Evolutionary conservation across 1,284 basidiomycete species (phyloP).

Genomic region (Ustilago lituana): DNA sequence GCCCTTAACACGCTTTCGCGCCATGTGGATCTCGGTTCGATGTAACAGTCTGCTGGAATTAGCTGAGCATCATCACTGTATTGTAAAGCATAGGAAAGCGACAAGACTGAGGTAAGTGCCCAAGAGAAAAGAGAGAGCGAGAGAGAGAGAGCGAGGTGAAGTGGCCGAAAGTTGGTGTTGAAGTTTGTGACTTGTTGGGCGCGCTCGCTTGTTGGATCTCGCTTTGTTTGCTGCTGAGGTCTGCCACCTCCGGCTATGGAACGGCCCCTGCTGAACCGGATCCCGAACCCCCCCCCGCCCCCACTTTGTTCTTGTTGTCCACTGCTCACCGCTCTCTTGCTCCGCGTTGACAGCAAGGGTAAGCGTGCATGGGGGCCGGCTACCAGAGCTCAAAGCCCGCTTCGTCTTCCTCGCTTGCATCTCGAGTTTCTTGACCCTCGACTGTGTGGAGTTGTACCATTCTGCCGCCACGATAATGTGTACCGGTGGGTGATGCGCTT

Average conservation of each 20-base stretch:
- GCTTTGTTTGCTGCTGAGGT: background rate
- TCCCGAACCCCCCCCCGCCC: background rate
- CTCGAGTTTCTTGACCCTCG: background rate
- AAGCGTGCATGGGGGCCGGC: background rate
- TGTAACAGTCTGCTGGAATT: no score
- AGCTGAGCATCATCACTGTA: no score
- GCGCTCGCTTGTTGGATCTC: background rate
- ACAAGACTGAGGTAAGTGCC: conserved; percentile 1
- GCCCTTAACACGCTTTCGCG: background rate
- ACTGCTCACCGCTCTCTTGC: no score
- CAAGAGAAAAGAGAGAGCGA: no score
- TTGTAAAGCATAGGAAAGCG: no score
- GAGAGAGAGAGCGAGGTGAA: conserved; percentile 5
- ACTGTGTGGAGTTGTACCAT: no score
- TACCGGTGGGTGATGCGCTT: no score
- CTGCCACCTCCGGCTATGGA: background rate
- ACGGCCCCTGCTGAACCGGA: background rate
- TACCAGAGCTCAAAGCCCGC: background rate
- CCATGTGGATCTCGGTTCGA: no score
- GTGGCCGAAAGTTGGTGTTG: background rate
- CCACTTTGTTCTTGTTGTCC: background rate
- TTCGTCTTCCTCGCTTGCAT: conserved; percentile 33
- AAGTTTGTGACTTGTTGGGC: conserved; percentile 8
- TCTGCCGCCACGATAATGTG: no score
- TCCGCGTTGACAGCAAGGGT: no score